Base-by-base conservation (phyloP, 345 rosid species). In the Eucalyptus curtisii region DNA sequence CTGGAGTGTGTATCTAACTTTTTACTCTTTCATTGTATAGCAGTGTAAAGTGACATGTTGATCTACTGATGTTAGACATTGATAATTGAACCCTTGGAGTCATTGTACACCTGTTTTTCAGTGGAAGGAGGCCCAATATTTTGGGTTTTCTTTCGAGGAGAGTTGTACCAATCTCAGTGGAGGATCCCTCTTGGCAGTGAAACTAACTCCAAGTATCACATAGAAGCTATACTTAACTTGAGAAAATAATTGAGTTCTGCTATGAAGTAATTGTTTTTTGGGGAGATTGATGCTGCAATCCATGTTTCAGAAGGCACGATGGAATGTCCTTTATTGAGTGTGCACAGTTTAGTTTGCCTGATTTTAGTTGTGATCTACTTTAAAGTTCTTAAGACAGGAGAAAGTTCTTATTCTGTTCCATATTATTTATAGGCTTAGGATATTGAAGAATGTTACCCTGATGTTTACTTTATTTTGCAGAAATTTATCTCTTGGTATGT, bases 401-500 rank as follows among this genome's bases (percentile, higher is more conserved):
- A 85, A 45, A 30, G 31, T 85, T 85, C 22, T 85, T 86, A 52
- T 53, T 20, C 7, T 37, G 87, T 45, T 86, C 47, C 44, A 86
- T 59, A 10, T 37, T 25, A 37, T 53, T 11, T 40, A 20, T 40
- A 40, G 49, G 61, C 48, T 50, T 31, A 86, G 40, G 57, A 31
- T 12, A n/a, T 85, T 48, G 59, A 88, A 84, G 30, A 49, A 31
- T 50, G 57, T 2, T 12, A 53, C 45, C 57, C 57, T 87, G 49
- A 76, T 49, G 31, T 31, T 44, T 66, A 49, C 81, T 12, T 89
- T 86, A 89, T 13, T 86, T 90, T 91, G 89, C 90, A 97, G 99
- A 94, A 97, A 97, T 90, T 88, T 90, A n/a, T 96, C 99, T 76
- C 93, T 95, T 89, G 97, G 92, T 30, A 88, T 93, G 47, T 99